Evolutionary conservation across 2,329 filamentous ascomycete species (phyloP), one percentile per base, ranked within the genome.

Genomic region (Ophiostoma fasciatum): DNA sequence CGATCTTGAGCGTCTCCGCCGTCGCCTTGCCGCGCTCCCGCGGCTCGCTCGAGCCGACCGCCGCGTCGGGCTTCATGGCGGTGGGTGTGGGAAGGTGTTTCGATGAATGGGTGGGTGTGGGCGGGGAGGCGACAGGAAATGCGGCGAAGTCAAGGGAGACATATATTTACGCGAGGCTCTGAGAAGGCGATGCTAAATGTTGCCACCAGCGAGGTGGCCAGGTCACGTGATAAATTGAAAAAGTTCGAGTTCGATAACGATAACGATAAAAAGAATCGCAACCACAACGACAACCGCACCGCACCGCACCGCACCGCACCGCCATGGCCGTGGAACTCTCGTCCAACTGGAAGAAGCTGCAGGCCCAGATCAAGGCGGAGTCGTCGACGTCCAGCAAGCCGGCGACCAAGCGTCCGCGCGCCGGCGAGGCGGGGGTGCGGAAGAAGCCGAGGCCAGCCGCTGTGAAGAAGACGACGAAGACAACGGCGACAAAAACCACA

Each of bases 1-100:
- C 71, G 9, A 66, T 60, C 35, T 73, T 72, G 48, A 96, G 67
- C 21, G 85, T 88, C 48, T 84, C 79, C 43, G 90, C 63, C 25
- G 85, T 94, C 47, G 87, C 85, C 52, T 77, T 78, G 38, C 85
- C 80, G 54, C 78, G 92, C 56, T 88, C 62, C 30, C 67, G 63
- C 2, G 69, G 68, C 25, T 62, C 65, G 43, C 71, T 65, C 13
- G 69, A 66, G 30, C 72, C 73, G 11, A 73, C 70, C 13, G 64
- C 52, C 15, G 64, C 52, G 46, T 77, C 71, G 25, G 64, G 63
- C 40, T 58, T 60, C 19, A 61, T 56, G 28, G 58, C 28, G 20
- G 23, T 3, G 10, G 17, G 13, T 13, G 14, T 9, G 14, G 15
- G 14, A 35, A 34, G 13, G 29, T 26, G 15, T 13, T 33, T 28